Base-by-base conservation (phyloP, 345 rosid genomes). In the Citrus trifoliata region DNA sequence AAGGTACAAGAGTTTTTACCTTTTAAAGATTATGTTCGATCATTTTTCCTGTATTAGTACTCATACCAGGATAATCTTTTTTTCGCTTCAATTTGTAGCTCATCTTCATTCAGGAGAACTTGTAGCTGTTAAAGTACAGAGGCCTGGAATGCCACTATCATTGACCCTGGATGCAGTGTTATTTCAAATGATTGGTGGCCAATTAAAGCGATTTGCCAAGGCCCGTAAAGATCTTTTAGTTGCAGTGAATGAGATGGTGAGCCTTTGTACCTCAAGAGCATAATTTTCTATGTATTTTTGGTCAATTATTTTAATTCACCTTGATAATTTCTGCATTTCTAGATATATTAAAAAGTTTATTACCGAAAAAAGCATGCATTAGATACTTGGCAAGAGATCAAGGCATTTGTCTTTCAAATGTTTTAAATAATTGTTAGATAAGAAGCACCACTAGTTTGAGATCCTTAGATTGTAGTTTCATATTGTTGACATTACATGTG, bases 121-220 rank as follows among this genome's bases (percentile, higher is more conserved):
- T 77, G 98, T 96, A 82, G 98, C 98, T 77, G 97, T 96, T 80
- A 94, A 96, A 82, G 99, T 96, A 81, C 97, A 94, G 88, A 92
- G 99, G 83, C 99, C 98, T 80, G 99, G 98, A 59, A 92, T 94
- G 94, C 82, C 87, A 35, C 87, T 85, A 76, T 72, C 80, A 25
- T 89, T 94, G 89, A 94, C 97, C 81, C 99, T 92, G 87, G 99
- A 95, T 83, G 99, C 99, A 48, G 87, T 91, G 69, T 87, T 95
- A 78, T 95, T 95, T 79, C 85, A 89, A 71, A 88, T 94, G 95
- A 93, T 95, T 62, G 95, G 98, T 64, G 99, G 97, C n/a, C 99
- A 96, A 79, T 81, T 96, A 70, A 92, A 94, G 86, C 91, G 93
- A 42, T 96, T 96, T 90, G 91, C 98, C 19, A 89, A 92, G 81